Base-by-base conservation (phyloP, 139 green algal species). In the Haematococcus lacustris region DNA sequence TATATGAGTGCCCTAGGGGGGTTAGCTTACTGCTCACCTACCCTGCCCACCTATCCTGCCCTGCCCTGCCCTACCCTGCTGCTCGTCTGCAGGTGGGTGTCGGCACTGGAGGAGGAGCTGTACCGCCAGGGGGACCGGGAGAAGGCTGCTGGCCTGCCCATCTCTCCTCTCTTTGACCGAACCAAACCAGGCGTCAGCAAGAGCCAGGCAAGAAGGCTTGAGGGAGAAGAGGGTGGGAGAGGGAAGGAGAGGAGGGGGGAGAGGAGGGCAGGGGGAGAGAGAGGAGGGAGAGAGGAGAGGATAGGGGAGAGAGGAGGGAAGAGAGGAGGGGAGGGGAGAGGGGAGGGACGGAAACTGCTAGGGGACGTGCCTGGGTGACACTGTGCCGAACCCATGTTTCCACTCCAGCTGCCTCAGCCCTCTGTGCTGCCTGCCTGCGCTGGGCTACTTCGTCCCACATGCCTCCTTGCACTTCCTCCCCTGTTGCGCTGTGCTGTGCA, bases 91-190 rank as follows among this genome's bases (percentile, higher is more conserved):
- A 40, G 63, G 32, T 80, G 74, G 68, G 68, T 72, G 60, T n/a
- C 68, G 61, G n/a, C 26, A 26, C 68, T 80, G 57, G 66, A 80
- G 68, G 60, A 73, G 66, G 74, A 80, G 74, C 57, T 75, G 37
- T 80, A 70, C n/a, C 41, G 43, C n/a, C 68, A 80, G 68, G 74
- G 74, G 3, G 74, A 79, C 67, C n/a, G 7, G 4, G 74, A 79
- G 74, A 70, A 74, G 67, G 38, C 40, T 6, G 2, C 39, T n/a
- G 47, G 39, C 3, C 60, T 79, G 9, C 28, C 51, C 35, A 37
- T 74, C 37, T 63, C n/a, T 39, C 57, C 67, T 6, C 39, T 74
- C 38, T 71, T 74, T 23, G 74, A 79, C 74, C 28, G 74, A 23
- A n/a, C 50, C 26, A 79, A 79, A 39, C 47, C 71, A 26, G 63